Evolutionary conservation across 164 flowering plant species (phyloP).

Genomic region (Houttuynia cordata): DNA sequence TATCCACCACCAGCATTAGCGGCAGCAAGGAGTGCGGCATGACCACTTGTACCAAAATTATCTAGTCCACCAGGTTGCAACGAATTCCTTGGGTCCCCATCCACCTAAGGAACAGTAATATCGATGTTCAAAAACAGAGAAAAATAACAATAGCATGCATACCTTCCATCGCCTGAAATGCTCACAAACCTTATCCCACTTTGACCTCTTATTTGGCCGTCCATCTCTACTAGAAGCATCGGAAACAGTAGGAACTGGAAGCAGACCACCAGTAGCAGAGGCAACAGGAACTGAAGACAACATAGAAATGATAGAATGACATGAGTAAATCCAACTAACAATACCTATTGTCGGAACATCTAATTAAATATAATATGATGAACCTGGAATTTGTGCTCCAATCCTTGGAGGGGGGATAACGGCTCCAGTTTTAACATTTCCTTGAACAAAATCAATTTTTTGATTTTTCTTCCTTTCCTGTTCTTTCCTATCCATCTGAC

Average conservation of each 20-base stretch:
- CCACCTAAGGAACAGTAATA: conserved; percentile 34
- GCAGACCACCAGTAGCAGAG: conserved; percentile 31
- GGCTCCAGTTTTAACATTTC: conserved; percentile 47
- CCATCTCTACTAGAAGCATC: conserved; percentile 55
- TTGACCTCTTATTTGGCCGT: conserved; percentile 82
- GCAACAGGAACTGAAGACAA: conserved; percentile 22
- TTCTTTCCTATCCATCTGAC: conserved; percentile 74
- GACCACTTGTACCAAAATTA: conserved; percentile 34
- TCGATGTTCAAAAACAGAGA: no score
- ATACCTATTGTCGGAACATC: not conserved
- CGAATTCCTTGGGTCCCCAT: conserved; percentile 48
- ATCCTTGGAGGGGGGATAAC: conserved; percentile 34
- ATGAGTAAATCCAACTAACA: no score
- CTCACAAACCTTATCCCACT: conserved; percentile 92
- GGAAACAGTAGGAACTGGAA: conserved; percentile 19
- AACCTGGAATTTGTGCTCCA: conserved; percentile 52
- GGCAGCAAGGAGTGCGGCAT: conserved; percentile 53
- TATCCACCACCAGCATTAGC: conserved; percentile 77
- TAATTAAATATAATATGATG: not conserved
- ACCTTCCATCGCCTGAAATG: not conserved
- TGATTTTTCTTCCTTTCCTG: conserved; percentile 74
- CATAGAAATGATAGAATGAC: not conserved
- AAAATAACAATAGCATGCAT: no score
- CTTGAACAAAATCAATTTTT: conserved; percentile 64
- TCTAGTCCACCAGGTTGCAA: conserved; percentile 37